phyloP scores from a whole-genome alignment of 2,329 filamentous ascomycete genomes.

The Gaeumannomyces sp. region DNA sequence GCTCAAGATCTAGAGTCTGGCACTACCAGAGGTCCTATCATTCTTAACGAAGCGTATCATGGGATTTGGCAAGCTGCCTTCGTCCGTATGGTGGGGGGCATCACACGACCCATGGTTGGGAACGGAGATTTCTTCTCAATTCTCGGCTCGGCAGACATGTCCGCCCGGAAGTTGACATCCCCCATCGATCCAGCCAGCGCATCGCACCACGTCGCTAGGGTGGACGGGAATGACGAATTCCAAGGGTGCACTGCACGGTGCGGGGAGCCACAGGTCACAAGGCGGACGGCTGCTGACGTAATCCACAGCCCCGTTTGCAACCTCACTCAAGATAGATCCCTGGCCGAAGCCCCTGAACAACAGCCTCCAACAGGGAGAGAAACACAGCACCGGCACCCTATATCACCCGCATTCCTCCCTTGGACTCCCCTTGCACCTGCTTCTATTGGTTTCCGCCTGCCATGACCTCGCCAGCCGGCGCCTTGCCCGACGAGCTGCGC shows the following conservation, averaged over 20 bases:
- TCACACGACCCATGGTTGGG: not conserved
- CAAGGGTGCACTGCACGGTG: not conserved
- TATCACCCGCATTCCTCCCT: not conserved
- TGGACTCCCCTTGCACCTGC: not conserved
- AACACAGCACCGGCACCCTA: not conserved
- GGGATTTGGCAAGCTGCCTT: not conserved
- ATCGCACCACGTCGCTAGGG: not conserved
- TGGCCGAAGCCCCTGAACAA: not conserved
- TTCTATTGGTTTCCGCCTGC: not conserved
- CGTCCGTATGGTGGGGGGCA: not conserved
- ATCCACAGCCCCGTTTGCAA: not conserved
- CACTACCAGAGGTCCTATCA: not conserved
- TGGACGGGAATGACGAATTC: not conserved
- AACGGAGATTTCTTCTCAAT: not conserved
- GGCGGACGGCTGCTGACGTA: not conserved
- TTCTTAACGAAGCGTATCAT: not conserved
- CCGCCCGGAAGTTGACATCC: not conserved
- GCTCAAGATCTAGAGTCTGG: not conserved
- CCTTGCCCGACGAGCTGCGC: conserved; percentile 33
- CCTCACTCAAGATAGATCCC: not conserved
- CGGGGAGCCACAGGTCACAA: not conserved
- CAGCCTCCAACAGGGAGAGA: not conserved
- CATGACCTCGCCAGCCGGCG: conserved; percentile 1
- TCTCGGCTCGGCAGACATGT: not conserved
- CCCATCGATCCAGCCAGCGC: not conserved